A percentile compares a stretch with the other conserved stretches of the same genome.
Conservation (phyloP, 345 rosid genomes). For the Populus nigra region DNA sequence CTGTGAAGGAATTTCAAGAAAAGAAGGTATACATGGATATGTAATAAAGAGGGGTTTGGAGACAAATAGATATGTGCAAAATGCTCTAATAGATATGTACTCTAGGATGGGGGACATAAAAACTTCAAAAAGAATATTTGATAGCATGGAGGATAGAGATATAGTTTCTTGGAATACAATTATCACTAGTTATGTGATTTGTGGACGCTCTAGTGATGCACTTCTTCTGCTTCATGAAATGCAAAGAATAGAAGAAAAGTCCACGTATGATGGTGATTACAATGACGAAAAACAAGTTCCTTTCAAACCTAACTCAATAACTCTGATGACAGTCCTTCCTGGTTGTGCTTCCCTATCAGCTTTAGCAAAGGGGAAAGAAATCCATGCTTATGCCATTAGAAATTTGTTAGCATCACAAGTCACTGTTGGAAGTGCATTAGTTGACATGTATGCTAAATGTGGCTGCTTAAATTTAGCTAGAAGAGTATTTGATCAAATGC, state of each 20-base stretch:
- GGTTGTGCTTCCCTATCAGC: slow-evolving; percentile 76
- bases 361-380: slow-evolving; percentile 77
- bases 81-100: slow-evolving; percentile 88
- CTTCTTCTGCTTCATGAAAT: slow-evolving; percentile 57
- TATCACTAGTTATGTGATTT: slow-evolving; percentile 67
- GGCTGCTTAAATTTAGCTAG: slow-evolving; percentile 63
- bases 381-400: slow-evolving; percentile 83
- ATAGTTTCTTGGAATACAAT: slow-evolving; percentile 86
- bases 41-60: slow-evolving; percentile 66
- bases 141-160: slow-evolving; percentile 62
- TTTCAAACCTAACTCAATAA: slow-evolving; percentile 68
- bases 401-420: slow-evolving; percentile 60
- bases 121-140: slow-evolving; percentile 53
- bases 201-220: slow-evolving; percentile 54
- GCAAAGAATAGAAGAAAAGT: slow-evolving; percentile 44
- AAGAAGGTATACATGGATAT: slow-evolving; percentile 75
- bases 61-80: slow-evolving; percentile 62
- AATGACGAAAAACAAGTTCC: slow-evolving; percentile 23
- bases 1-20: slow-evolving; percentile 47
- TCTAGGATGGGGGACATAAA: slow-evolving; percentile 63
- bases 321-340: slow-evolving; percentile 83
- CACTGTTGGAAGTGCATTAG: slow-evolving; percentile 86
- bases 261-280: neutral
- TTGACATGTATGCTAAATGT: slow-evolving; percentile 91
- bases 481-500: slow-evolving; percentile 63